Percentiles rank a stretch among this genome's conserved stretches.
Conservation (phyloP, 805 yeast species). For the Pichia thaimueangensis region DNA sequence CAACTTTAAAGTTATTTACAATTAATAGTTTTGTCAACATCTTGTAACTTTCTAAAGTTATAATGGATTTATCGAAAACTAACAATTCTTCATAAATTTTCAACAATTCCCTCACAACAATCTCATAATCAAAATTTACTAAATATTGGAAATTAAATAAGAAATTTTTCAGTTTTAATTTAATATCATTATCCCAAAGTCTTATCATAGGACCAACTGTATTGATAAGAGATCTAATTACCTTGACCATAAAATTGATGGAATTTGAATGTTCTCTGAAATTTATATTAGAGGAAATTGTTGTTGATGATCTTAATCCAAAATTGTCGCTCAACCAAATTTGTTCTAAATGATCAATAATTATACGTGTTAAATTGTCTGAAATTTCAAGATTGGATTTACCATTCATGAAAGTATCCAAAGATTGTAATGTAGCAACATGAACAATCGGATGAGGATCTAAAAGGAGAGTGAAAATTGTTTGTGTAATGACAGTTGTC, state of each 20-base stretch:
- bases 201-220: conserved; percentile 52
- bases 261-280: conserved; percentile 37
- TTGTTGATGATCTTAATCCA: conserved; percentile 39
- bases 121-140: conserved; percentile 29
- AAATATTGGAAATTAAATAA: conserved; percentile 33
- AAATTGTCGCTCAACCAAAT: conserved; percentile 43
- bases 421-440: conserved; percentile 59
- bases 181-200: conserved; percentile 27
- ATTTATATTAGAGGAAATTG: conserved; percentile 45
- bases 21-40: conserved; percentile 28
- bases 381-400: conserved; percentile 32
- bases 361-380: conserved; percentile 33
- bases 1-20: conserved; percentile 30
- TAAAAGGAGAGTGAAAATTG: conserved; percentile 49
- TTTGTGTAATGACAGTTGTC: conserved; percentile 44
- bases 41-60: conserved; percentile 28
- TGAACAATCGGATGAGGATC: conserved; percentile 89
- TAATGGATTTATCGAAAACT: conserved; percentile 37
- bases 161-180: conserved; percentile 31
- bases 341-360: conserved; percentile 35
- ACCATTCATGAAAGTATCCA: conserved; percentile 49
- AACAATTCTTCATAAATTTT: conserved; percentile 39
- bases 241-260: conserved; percentile 35
- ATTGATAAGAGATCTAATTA: conserved; percentile 40
- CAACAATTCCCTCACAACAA: conserved; percentile 34